These are phyloP conservation scores for Tillandsia leiboldiana DNA, from an alignment of 176 grass and related monocot genomes.

Conservation along the genomic window DNA sequence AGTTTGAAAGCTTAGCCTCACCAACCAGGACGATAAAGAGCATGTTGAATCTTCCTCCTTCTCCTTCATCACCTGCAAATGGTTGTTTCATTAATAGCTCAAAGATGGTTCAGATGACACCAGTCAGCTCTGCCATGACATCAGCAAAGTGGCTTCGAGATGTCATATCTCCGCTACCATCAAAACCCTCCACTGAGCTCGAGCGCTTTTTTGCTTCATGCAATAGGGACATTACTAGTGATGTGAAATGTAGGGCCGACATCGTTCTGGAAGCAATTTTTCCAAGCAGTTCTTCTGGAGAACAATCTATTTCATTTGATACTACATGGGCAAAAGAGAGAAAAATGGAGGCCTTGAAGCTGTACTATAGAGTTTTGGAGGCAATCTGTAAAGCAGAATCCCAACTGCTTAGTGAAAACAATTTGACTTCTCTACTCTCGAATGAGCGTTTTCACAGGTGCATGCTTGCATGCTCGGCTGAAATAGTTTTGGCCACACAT, in stretches of 20 bases:
- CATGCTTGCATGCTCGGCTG: conserved; percentile 89
- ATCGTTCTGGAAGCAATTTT: conserved; percentile 88
- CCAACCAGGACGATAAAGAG: conserved; percentile 66
- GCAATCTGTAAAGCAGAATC: conserved; percentile 70
- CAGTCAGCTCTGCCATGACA: conserved; percentile 86
- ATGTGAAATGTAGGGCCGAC: conserved; percentile 46
- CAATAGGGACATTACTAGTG: conserved; percentile 41
- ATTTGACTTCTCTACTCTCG: conserved; percentile 66
- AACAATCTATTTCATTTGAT: conserved; percentile 43
- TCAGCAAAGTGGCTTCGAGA: conserved; percentile 92
- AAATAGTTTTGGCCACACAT: conserved; percentile 84
- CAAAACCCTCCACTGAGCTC: conserved; percentile 65
- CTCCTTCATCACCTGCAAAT: conserved; percentile 51
- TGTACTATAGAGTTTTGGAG: conserved; percentile 84
- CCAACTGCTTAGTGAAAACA: conserved; percentile 37
- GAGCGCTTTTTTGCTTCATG: conserved; percentile 61
- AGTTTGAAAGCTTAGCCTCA: conserved; percentile 58
- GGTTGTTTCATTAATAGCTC: conserved; percentile 30
- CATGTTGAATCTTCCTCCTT: conserved; percentile 53
- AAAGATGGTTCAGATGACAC: conserved; percentile 68
- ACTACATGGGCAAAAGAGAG: conserved; percentile 75
- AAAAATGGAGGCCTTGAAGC: conserved; percentile 84
- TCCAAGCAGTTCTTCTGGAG: conserved; percentile 39
- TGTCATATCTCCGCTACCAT: conserved; percentile 63
- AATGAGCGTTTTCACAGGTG: conserved; percentile 90